A percentile compares a stretch with the other conserved stretches of the same genome.
These are phyloP conservation scores for Penicillium sp. DNA, from an alignment of 2,329 filamentous ascomycete genomes.

Conservation along the genomic window DNA sequence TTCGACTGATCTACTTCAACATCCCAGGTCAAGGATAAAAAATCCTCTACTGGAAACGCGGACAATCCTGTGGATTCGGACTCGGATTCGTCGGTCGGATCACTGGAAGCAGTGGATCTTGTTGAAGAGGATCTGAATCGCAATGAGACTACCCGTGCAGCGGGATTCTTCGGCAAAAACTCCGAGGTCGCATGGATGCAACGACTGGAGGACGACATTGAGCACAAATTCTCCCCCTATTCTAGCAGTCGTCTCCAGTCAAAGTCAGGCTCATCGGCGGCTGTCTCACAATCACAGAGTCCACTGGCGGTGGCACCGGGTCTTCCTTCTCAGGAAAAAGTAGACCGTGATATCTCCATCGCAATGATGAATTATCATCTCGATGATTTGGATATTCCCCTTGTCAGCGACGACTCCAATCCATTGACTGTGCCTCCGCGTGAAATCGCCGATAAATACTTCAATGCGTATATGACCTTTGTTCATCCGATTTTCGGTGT, in stretches of 20 bases:
- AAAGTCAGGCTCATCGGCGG: neutral
- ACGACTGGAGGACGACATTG: conserved; percentile 37
- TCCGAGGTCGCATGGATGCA: conserved; percentile 51
- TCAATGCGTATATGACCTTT: conserved; percentile 44
- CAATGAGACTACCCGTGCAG: conserved; percentile 39
- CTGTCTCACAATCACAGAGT: neutral
- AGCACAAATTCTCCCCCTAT: conserved; percentile 19
- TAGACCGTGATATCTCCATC: conserved; percentile 26
- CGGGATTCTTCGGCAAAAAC: conserved; percentile 50
- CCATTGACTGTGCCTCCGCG: conserved; percentile 43
- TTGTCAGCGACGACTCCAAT: conserved; percentile 39
- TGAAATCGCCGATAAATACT: conserved; percentile 43
- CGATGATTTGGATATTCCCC: conserved; percentile 44
- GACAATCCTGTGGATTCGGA: conserved; percentile 22
- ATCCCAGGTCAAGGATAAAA: conserved; percentile 15
- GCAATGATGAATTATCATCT: conserved; percentile 43
- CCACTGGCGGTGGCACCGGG: neutral
- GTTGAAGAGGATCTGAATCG: conserved; percentile 49
- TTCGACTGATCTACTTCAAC: conserved; percentile 2
- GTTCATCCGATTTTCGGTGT: conserved; percentile 48
- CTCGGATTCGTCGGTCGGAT: conserved; percentile 36
- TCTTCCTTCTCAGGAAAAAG: neutral
- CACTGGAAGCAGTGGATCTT: conserved; percentile 46
- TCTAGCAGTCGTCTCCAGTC: neutral
- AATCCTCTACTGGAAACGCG: neutral